phyloP scores from a whole-genome alignment of 108 stramenopile species.

The Cyclotella baltica region DNA sequence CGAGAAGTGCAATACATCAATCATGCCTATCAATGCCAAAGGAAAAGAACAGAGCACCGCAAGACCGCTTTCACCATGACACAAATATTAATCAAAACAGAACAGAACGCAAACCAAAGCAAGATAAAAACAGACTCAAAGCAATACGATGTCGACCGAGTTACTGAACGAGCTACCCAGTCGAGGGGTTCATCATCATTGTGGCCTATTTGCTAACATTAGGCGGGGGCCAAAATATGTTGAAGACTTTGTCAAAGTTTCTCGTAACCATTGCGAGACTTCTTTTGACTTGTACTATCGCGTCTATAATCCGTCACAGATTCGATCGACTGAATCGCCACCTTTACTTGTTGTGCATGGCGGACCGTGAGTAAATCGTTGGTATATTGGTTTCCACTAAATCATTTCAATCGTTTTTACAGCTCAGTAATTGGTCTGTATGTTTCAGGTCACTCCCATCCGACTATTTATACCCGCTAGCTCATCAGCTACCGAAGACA shows the following conservation, averaged over 20 bases:
- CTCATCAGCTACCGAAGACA: conserved; percentile 45
- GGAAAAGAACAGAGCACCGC: no score
- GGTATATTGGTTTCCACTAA: neutral
- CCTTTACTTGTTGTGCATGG: conserved; percentile 53
- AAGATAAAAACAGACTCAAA: neutral
- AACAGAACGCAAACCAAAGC: neutral
- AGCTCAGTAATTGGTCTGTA: neutral
- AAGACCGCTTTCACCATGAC: neutral
- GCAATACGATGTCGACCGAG: conserved; percentile 11
- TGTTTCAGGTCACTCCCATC: conserved; percentile 33
- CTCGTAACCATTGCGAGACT: conserved; percentile 14
- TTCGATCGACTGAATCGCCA: conserved; percentile 41
- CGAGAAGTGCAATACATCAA: no score
- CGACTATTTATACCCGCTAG: conserved; percentile 51
- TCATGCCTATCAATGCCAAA: no score
- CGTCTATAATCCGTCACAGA: conserved; percentile 45
- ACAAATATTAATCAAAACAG: no score
- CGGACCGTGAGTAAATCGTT: conserved; percentile 47
- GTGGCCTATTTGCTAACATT: conserved; percentile 27
- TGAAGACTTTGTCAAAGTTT: conserved; percentile 41
- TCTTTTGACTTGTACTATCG: conserved; percentile 40
- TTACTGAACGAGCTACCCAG: neutral
- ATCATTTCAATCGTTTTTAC: no score
- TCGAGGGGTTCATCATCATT: neutral
- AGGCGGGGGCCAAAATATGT: conserved; percentile 37